These are phyloP conservation scores for Rubia tinctorum DNA, from an alignment of 305 asterid species.

Conservation along the genomic window DNA sequence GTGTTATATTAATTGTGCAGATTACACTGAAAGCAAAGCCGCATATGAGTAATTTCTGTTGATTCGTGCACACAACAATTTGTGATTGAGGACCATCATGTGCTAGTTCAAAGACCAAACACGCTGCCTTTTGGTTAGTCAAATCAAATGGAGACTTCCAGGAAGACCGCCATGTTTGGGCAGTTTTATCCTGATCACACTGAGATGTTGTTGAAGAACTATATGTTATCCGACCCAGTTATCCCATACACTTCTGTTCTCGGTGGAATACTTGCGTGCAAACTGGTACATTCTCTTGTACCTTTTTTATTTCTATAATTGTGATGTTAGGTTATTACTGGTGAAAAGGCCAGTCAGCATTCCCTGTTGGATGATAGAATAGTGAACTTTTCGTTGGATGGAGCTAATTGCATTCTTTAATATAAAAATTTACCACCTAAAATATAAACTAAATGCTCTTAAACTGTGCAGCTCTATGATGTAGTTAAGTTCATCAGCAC, in stretches of 20 bases:
- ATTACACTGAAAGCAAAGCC: not conserved
- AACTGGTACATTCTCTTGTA: conserved; percentile 49
- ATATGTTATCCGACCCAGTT: conserved; percentile 72
- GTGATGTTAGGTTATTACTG: not conserved
- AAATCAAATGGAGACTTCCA: conserved; percentile 58
- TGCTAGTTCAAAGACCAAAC: conserved; percentile 32
- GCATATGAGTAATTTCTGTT: not conserved
- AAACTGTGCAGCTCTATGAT: conserved; percentile 62
- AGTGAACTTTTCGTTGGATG: not conserved
- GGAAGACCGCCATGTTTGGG: conserved; percentile 47
- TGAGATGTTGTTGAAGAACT: conserved; percentile 64
- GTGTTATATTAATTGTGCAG: not conserved
- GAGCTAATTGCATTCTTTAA: not conserved
- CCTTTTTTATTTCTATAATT: not conserved
- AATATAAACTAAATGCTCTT: not conserved
- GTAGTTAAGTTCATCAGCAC: conserved; percentile 75
- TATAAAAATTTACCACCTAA: not conserved
- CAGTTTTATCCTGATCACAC: conserved; percentile 70
- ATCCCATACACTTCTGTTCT: conserved; percentile 77
- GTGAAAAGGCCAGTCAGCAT: not conserved
- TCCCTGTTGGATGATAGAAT: not conserved
- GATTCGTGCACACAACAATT: conserved; percentile 33
- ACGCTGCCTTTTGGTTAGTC: conserved; percentile 30
- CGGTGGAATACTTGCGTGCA: conserved; percentile 72
- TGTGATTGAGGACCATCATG: conserved; percentile 26